phyloP scores from a whole-genome alignment of 495 filamentous ascomycete species.

The Aspergillus bertholletiae region DNA sequence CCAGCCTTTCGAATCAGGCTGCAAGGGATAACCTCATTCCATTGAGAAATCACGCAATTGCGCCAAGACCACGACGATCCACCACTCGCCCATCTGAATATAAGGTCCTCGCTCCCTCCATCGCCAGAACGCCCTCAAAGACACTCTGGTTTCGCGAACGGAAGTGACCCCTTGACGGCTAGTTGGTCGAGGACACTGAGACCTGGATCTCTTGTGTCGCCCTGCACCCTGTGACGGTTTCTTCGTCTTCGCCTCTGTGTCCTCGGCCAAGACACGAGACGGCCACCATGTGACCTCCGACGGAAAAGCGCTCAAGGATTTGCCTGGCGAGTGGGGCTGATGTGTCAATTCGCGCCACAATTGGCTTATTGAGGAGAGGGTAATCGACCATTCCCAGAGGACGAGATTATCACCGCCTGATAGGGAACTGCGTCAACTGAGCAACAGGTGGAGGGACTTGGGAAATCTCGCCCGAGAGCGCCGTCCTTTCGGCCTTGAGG shows the following conservation, averaged over 20 bases:
- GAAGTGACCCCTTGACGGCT: not conserved
- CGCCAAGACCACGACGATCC: constrained; percentile 31
- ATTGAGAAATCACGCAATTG: constrained; percentile 37
- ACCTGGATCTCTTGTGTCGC: too few species aligned
- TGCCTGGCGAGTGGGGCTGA: constrained; percentile 12
- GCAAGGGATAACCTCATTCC: constrained; percentile 8
- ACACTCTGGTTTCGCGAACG: not conserved
- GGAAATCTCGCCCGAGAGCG: constrained; percentile 18
- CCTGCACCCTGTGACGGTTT: too few species aligned
- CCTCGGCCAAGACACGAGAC: not conserved
- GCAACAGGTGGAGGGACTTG: not conserved
- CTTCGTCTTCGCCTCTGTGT: too few species aligned
- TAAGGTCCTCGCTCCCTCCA: constrained; percentile 25
- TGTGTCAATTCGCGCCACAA: constrained; percentile 14
- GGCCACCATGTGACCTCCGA: constrained; percentile 15
- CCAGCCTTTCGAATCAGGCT: too few species aligned
- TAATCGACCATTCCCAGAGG: not conserved
- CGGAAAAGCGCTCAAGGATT: constrained; percentile 17
- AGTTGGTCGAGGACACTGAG: not conserved
- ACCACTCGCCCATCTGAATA: constrained; percentile 21
- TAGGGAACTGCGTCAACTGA: not conserved
- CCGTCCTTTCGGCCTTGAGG: not conserved
- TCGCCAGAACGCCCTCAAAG: not conserved
- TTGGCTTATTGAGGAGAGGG: not conserved
- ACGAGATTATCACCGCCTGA: constrained; percentile 5